These are phyloP conservation scores for Solanum hybrid DNA, from an alignment of 305 asterid genomes.

Conservation along the genomic window DNA sequence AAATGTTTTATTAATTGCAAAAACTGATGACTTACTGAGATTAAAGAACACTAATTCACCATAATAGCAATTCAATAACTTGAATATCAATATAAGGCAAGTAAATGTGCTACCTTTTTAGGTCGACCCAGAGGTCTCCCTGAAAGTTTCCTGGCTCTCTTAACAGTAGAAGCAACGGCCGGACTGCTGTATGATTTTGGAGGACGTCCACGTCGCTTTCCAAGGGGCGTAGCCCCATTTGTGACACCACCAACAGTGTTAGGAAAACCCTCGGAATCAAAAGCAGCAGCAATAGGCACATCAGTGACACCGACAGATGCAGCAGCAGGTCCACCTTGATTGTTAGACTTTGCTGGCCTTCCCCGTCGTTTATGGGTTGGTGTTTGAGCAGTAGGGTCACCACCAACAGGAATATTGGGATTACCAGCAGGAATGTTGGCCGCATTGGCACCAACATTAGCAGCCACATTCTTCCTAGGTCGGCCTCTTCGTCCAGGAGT, in stretches of 20 bases:
- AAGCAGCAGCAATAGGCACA: slow-evolving; percentile 17
- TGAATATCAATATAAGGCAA: background rate
- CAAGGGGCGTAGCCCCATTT: slow-evolving; percentile 14
- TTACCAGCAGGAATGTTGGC: slow-evolving; percentile 9
- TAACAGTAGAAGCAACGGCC: slow-evolving; percentile 21
- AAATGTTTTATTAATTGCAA: background rate
- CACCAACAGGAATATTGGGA: background rate
- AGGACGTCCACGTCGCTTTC: slow-evolving; percentile 70
- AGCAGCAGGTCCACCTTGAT: background rate
- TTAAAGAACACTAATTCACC: background rate
- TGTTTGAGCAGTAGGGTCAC: background rate
- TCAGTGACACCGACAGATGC: background rate
- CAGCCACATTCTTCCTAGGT: slow-evolving; percentile 24
- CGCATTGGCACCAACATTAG: slow-evolving; percentile 11
- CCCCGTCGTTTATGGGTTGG: slow-evolving; percentile 45
- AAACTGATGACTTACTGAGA: background rate
- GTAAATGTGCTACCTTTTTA: slow-evolving; percentile 40
- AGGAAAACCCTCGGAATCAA: slow-evolving; percentile 8
- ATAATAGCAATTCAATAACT: background rate
- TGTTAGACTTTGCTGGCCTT: slow-evolving; percentile 37
- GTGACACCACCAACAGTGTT: slow-evolving; percentile 14
- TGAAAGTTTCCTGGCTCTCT: slow-evolving; percentile 33
- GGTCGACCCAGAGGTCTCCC: slow-evolving; percentile 82
- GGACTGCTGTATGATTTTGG: slow-evolving; percentile 14
- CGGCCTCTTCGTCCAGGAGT: slow-evolving; percentile 38